These are phyloP conservation scores for Naganishia sp. DNA, from an alignment of 1,284 basidiomycete species.

Conservation along the genomic window DNA sequence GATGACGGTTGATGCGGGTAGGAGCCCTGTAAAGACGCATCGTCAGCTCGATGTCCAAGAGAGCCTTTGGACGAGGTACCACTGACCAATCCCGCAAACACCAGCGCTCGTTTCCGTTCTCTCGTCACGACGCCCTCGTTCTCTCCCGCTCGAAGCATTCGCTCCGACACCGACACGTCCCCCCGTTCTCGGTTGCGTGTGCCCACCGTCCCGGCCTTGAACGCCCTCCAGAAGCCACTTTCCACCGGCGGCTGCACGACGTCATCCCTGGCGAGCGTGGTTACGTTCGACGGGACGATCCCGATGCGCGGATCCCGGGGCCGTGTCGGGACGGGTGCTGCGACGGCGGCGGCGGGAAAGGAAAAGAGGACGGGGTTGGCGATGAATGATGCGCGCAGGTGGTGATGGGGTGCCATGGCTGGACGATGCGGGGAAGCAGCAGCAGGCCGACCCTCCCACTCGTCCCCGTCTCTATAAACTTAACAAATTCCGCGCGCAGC, in stretches of 20 bases:
- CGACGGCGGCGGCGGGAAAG: slow-evolving; percentile 2
- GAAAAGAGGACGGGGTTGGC: slow-evolving; percentile 22
- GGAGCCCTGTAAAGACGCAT: slow-evolving; percentile 42
- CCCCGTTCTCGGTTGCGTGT: slow-evolving; percentile 1
- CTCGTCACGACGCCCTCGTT: slow-evolving; percentile 31
- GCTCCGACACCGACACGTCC: background rate
- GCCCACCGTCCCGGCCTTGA: slow-evolving; percentile 9
- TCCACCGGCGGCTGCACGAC: no score
- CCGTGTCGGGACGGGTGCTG: background rate
- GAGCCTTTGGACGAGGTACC: background rate
- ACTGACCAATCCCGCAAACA: slow-evolving; percentile 52
- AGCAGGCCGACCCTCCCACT: no score
- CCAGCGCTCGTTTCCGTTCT: slow-evolving; percentile 37
- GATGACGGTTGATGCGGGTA: slow-evolving; percentile 52
- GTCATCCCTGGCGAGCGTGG: no score
- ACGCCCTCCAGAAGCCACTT: slow-evolving; percentile 14
- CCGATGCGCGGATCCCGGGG: background rate
- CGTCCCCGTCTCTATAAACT: no score
- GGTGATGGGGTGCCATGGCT: slow-evolving; percentile 22
- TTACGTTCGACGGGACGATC: no score
- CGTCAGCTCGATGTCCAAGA: background rate
- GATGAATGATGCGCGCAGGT: slow-evolving; percentile 17
- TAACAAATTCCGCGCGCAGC: no score
- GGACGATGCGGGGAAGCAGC: background rate
- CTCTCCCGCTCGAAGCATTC: background rate